Evolutionary conservation across 78 protist species (phyloP).

Genomic region (Planoprotostelium fungivorum): DNA sequence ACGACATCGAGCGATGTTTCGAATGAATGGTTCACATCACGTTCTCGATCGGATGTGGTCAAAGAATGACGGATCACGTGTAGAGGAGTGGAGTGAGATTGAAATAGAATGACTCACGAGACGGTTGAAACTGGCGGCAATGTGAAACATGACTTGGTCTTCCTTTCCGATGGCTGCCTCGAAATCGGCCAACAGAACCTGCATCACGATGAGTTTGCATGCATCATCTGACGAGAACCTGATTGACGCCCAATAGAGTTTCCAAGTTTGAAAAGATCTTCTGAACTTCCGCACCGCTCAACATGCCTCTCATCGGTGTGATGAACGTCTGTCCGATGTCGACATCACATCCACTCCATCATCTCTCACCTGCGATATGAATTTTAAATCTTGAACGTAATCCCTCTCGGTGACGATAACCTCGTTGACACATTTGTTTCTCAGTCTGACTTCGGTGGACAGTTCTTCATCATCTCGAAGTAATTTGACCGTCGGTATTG

Average conservation of each 20-base stretch:
- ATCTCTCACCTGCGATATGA: neutral
- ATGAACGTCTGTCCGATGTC: neutral
- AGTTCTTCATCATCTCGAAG: neutral
- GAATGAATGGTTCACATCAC: no score
- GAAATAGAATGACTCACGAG: neutral
- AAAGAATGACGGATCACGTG: neutral
- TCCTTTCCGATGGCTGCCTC: neutral
- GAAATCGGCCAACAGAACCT: neutral
- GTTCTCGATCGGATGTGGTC: no score
- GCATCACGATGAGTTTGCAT: neutral
- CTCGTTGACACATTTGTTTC: neutral
- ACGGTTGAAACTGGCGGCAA: neutral
- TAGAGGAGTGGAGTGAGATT: neutral
- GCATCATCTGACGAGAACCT: neutral
- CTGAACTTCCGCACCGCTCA: neutral
- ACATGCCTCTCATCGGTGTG: neutral
- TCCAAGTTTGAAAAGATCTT: neutral
- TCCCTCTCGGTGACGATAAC: neutral
- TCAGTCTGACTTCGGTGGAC: neutral
- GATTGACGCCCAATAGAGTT: neutral
- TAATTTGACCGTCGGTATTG: neutral
- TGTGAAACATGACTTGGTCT: neutral
- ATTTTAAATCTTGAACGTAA: neutral
- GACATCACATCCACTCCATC: neutral
- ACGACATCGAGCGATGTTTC: no score